Evolutionary conservation across 805 yeast genomes (phyloP).

Genomic region (Huiozyma sinensis): DNA sequence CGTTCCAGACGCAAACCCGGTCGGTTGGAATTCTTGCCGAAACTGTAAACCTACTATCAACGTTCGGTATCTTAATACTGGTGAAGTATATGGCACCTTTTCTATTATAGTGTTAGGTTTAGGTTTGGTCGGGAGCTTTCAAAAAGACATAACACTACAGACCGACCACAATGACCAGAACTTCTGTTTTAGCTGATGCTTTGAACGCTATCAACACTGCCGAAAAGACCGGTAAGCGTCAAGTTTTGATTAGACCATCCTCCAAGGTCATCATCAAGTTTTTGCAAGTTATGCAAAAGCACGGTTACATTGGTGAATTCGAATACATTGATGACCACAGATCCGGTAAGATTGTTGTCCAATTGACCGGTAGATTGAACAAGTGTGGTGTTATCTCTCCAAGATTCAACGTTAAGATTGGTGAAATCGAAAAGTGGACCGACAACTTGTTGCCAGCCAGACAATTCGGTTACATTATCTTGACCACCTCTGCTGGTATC

Average conservation of each 20-base stretch:
- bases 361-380: constrained; percentile 95
- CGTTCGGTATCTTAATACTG: no score
- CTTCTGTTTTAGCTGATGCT: constrained; percentile 97
- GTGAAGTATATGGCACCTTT: no score
- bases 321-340: constrained; percentile 98
- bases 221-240: constrained; percentile 98
- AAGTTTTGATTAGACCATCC: constrained; percentile 94
- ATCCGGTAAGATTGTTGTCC: constrained; percentile 94
- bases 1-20: no score
- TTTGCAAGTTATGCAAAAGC: constrained; percentile 93
- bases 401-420: constrained; percentile 92
- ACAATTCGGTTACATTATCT: constrained; percentile 95
- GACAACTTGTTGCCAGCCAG: constrained; percentile 96
- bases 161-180: constrained; percentile 66
- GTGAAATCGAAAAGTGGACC: constrained; percentile 96
- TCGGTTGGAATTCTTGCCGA: no score
- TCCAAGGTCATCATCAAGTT: constrained; percentile 96
- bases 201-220: constrained; percentile 96
- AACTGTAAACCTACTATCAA: no score
- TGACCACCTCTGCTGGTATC: constrained; percentile 98
- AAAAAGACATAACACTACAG: neutral
- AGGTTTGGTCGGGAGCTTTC: no score
- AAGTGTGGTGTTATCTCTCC: constrained; percentile 98
- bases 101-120: no score
- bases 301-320: constrained; percentile 95